A percentile compares a stretch with the other conserved stretches of the same genome.
phyloP scores from a whole-genome alignment of 768 basidiomycete genomes.

The Trametes sanguinea region DNA sequence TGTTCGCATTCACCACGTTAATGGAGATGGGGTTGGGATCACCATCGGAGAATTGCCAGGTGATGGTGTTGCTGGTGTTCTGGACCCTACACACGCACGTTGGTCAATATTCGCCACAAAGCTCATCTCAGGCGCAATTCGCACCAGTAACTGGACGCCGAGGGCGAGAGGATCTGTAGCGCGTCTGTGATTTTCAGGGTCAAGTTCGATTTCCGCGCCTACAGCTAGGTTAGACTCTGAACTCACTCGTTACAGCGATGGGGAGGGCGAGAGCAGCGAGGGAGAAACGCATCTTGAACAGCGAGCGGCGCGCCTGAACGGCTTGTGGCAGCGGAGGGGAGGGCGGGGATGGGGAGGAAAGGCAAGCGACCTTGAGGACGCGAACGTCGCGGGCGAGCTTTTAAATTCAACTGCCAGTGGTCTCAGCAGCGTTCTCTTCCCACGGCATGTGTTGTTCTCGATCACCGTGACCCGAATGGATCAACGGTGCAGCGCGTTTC shows the following conservation, averaged over 20 bases:
- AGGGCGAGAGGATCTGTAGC: slow-evolving; percentile 36
- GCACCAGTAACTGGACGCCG: slow-evolving; percentile 35
- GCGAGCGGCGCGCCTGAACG: slow-evolving; percentile 12
- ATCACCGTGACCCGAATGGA: background rate
- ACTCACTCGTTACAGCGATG: slow-evolving; percentile 29
- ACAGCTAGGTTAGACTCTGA: slow-evolving; percentile 1
- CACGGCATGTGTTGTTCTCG: slow-evolving; percentile 6
- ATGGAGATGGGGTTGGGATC: slow-evolving; percentile 39
- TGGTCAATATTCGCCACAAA: background rate
- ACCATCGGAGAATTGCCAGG: slow-evolving; percentile 35
- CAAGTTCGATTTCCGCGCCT: background rate
- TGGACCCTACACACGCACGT: slow-evolving; percentile 34
- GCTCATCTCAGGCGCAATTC: background rate
- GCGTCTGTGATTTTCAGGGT: slow-evolving; percentile 26
- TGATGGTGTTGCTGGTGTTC: slow-evolving; percentile 37
- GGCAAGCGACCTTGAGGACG: slow-evolving; percentile 21
- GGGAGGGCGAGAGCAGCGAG: slow-evolving; percentile 32
- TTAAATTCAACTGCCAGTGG: background rate
- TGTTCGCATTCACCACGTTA: slow-evolving; percentile 35
- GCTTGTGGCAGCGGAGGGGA: slow-evolving; percentile 22
- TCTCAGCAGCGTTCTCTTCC: slow-evolving; percentile 13
- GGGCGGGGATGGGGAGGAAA: slow-evolving; percentile 15
- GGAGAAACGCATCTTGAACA: slow-evolving; percentile 33
- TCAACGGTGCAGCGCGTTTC: background rate
- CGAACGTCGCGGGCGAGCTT: slow-evolving; percentile 8